Conservation (phyloP, 192 early-diverging fungal genomes). For the Rhizophagus clarus region DNA sequence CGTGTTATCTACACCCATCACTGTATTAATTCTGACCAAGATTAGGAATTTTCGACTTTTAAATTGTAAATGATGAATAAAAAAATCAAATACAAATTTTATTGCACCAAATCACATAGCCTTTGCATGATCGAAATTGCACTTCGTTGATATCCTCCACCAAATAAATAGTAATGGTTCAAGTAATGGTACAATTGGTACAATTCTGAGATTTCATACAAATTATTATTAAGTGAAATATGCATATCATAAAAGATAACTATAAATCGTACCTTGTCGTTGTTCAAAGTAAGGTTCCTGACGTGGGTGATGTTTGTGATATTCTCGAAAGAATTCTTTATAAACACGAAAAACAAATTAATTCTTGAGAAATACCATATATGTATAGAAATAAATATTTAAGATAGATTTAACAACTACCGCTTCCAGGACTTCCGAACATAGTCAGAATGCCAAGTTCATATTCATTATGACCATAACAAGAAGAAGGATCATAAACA, state of each 20-base stretch:
- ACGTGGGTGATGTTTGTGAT: conserved; percentile 36
- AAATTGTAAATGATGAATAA: neutral
- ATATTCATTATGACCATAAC: conserved; percentile 37
- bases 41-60: neutral
- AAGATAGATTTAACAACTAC: conserved; percentile 8
- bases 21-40: neutral
- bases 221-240: neutral
- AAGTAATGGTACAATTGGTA: conserved; percentile 39
- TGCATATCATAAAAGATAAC: neutral
- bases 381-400: neutral
- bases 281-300: conserved; percentile 31
- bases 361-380: neutral
- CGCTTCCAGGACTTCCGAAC: conserved; percentile 29
- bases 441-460: conserved; percentile 36
- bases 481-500: conserved; percentile 35
- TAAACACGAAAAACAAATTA: neutral
- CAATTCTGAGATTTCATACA: conserved; percentile 4
- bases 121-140: conserved; percentile 31
- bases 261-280: conserved; percentile 22
- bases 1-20: too few relatives aligned
- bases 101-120: neutral
- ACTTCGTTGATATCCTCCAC: conserved; percentile 28
- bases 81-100: neutral
- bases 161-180: conserved; percentile 38
- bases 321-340: conserved; percentile 35